A percentile compares a stretch with the other conserved stretches of the same genome.
Conservation (phyloP, 176 grass and related monocot genomes). For the Oryza rufipogon region DNA sequence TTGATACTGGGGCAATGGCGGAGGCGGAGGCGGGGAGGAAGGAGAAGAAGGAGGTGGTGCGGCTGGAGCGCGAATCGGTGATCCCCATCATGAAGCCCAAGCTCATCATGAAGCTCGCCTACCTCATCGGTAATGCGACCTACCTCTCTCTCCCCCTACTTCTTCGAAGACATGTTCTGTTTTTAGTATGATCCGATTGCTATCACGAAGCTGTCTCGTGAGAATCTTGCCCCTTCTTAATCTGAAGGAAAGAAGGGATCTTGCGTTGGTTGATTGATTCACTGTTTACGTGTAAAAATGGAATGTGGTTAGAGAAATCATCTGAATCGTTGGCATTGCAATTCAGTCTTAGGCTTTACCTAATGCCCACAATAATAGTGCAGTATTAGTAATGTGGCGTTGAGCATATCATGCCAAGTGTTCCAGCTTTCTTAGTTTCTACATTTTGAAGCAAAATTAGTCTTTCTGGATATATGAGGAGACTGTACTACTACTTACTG, state of each 20-base stretch:
- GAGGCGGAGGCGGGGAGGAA: constrained; percentile 32
- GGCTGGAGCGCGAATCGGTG: constrained; percentile 84
- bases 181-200: background rate
- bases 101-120: constrained; percentile 95
- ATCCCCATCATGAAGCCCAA: constrained; percentile 93
- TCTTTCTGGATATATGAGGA: background rate
- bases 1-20: constrained; percentile 24
- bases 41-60: constrained; percentile 71
- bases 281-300: constrained; percentile 10
- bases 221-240: background rate
- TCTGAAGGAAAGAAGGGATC: constrained; percentile 5
- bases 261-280: constrained; percentile 32
- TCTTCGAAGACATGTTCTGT: background rate
- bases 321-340: constrained; percentile 15
- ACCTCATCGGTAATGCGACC: constrained; percentile 61
- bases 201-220: background rate
- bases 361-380: constrained; percentile 8
- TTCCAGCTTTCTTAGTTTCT: constrained; percentile 10
- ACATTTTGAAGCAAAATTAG: constrained; percentile 28
- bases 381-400: background rate
- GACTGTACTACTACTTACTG: background rate
- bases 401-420: constrained; percentile 19
- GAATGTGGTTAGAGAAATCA: constrained; percentile 12
- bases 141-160: background rate
- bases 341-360: background rate